Evolutionary conservation across 192 early-diverging fungal species (phyloP).

Genomic region (Geranomyces variabilis): DNA sequence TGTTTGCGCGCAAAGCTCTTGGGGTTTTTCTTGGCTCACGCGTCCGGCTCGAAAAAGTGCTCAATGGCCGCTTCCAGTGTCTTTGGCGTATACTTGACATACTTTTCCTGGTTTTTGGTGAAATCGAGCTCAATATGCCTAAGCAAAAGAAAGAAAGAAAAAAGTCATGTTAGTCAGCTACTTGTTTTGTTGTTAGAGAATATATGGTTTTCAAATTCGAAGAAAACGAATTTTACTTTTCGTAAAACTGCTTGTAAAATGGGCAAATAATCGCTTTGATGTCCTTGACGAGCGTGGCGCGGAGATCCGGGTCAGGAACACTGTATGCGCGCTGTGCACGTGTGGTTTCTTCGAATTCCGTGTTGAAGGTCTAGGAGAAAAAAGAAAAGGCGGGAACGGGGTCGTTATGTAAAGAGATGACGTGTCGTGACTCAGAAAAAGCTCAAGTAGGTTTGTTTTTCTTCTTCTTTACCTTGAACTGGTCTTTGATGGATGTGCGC

Average conservation of each 20-base stretch:
- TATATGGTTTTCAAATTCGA: too few relatives aligned
- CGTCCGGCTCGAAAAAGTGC: constrained; percentile 61
- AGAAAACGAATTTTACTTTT: too few relatives aligned
- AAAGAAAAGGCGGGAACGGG: background rate
- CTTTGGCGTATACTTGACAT: constrained; percentile 74
- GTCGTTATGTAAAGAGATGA: too few relatives aligned
- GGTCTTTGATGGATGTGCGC: constrained; percentile 76
- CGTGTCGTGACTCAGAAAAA: background rate
- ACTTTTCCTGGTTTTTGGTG: constrained; percentile 80
- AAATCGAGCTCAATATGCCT: constrained; percentile 73
- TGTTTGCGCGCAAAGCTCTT: too few relatives aligned
- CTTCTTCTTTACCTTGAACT: constrained; percentile 67
- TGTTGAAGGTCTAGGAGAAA: constrained; percentile 71
- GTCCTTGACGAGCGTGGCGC: constrained; percentile 69
- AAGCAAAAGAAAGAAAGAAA: background rate
- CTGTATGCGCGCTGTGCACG: constrained; percentile 71
- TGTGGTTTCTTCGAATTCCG: constrained; percentile 76
- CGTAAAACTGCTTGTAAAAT: constrained; percentile 74
- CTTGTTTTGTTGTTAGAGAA: too few relatives aligned
- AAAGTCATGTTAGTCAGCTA: too few relatives aligned
- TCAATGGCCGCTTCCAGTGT: constrained; percentile 67
- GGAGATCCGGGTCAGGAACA: constrained; percentile 79
- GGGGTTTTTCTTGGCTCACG: too few relatives aligned
- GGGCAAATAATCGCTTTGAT: constrained; percentile 75
- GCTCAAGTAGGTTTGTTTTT: background rate